Conservation (phyloP, 2,329 filamentous ascomycete species). For the Venturia carpophila region DNA sequence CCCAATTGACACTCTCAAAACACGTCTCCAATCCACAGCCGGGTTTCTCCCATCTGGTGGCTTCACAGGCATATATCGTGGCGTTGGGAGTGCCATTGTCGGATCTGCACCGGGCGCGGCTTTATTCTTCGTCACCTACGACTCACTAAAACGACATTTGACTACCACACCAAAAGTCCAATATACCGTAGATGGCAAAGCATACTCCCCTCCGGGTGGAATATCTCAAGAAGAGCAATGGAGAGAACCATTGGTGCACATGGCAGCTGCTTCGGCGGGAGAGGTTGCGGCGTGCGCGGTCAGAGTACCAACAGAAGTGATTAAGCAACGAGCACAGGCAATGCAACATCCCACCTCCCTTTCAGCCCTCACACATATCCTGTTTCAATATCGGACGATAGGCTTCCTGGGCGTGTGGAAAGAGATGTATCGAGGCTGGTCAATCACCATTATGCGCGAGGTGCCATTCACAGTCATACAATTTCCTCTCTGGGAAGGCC, state of each 20-base stretch:
- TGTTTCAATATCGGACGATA: slow-evolving; percentile 34
- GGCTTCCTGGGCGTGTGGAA: slow-evolving; percentile 55
- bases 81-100: slow-evolving; percentile 79
- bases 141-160: slow-evolving; percentile 49
- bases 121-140: slow-evolving; percentile 96
- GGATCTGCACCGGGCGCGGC: slow-evolving; percentile 90
- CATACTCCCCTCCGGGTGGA: slow-evolving; percentile 23
- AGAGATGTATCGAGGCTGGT: slow-evolving; percentile 86
- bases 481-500: slow-evolving; percentile 91
- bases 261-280: slow-evolving; percentile 75
- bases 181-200: slow-evolving; percentile 21
- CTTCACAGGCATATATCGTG: slow-evolving; percentile 86
- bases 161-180: slow-evolving; percentile 15
- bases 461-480: slow-evolving; percentile 96
- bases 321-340: slow-evolving; percentile 95
- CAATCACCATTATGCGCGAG: slow-evolving; percentile 88
- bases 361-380: slow-evolving; percentile 61
- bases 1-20: slow-evolving; percentile 98
- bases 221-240: slow-evolving; percentile 17
- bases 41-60: slow-evolving; percentile 78
- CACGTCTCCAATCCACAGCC: slow-evolving; percentile 76
- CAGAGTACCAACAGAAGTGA: slow-evolving; percentile 87
- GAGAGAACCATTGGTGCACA: slow-evolving; percentile 51
- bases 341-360: slow-evolving; percentile 65
- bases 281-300: slow-evolving; percentile 90